phyloP scores from a whole-genome alignment of 371 early-diverging fungal species.

The Dinochytrium kinnereticum region DNA sequence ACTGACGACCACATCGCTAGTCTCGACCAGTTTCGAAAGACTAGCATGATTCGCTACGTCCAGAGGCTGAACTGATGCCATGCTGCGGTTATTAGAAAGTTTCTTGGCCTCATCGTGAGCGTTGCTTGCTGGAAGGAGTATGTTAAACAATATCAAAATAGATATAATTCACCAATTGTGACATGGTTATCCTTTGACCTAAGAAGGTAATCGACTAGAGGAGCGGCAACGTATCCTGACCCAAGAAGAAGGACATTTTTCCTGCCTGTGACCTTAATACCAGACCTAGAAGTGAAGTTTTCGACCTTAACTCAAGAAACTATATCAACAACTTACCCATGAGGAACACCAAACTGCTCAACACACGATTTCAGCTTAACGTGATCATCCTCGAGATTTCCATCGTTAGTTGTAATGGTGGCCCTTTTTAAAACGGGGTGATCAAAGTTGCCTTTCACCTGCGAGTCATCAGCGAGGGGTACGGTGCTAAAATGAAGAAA shows the following conservation, averaged over 20 bases:
- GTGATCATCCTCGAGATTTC: slow-evolving; percentile 66
- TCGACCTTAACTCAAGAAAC: not conserved
- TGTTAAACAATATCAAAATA: no score
- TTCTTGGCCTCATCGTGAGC: slow-evolving; percentile 69
- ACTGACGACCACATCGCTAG: slow-evolving; percentile 51
- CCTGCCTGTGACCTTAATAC: slow-evolving; percentile 33
- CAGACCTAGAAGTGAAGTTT: slow-evolving; percentile 18
- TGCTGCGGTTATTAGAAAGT: slow-evolving; percentile 40
- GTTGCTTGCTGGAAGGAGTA: slow-evolving; percentile 72
- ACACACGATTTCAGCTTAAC: slow-evolving; percentile 50
- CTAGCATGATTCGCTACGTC: slow-evolving; percentile 67
- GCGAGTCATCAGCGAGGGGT: slow-evolving; percentile 28
- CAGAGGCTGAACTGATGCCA: slow-evolving; percentile 65
- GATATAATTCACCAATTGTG: slow-evolving; percentile 85
- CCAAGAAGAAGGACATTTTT: slow-evolving; percentile 84
- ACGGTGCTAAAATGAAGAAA: slow-evolving; percentile 26
- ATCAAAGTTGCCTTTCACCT: slow-evolving; percentile 66
- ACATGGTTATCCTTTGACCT: slow-evolving; percentile 81
- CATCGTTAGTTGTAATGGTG: slow-evolving; percentile 73
- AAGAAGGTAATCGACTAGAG: slow-evolving; percentile 92
- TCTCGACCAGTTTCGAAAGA: slow-evolving; percentile 36
- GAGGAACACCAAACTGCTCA: slow-evolving; percentile 34
- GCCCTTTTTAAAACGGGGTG: slow-evolving; percentile 77
- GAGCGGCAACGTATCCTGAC: slow-evolving; percentile 96
- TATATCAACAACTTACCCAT: not conserved